Evolutionary conservation across 2,329 filamentous ascomycete genomes (phyloP), one percentile per base, ranked within the genome.

Genomic region (Trichoderma endophyticum): DNA sequence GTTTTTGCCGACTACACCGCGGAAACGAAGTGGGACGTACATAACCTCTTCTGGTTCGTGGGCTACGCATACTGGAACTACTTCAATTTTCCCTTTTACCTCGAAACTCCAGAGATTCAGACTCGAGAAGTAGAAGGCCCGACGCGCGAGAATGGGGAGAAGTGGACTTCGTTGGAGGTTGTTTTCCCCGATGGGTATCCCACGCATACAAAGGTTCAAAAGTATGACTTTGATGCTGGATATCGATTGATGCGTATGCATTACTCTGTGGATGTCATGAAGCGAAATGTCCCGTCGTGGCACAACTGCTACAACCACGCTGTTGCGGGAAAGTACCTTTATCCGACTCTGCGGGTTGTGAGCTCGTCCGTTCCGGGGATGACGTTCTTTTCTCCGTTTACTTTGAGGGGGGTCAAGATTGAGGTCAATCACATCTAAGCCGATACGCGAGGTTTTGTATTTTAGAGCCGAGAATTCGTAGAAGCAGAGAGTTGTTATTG

Each of bases 21-120:
- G 6, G 65, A 59, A 5, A 32, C 65, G 4, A 43, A 30, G 6
- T 68, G 65, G 56, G 65, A 68, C 18, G 15, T 39, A 3, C 65
- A 68, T 6, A 68, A 60, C 2, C 36, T 68, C 26, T 48, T 68
- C 26, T 60, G n/a, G 7, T 68, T 68, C 7, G 28, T 60, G 4
- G 54, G 65, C 6, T 68, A 68, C 30, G 56, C 65, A 6, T 68
- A 48, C 18, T 68, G 36, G 54, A 68, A 68, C 56, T 68, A 68
- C 15, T 60, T 68, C 24, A 68, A 68, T 3, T 60, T 60, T 18
- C 56, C 65, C 5, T 68, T 68, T 9, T 32, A 48, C 15, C 54
- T 68, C 3, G 34, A 48, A 8, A 4, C 26, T 9, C 26, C 56
- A 3, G 65, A 60, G 18, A 60, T 60, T 3, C 34, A 60, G 14